Evolutionary conservation across 805 yeast genomes (phyloP), one percentile per base, ranked within the genome.

Genomic region (Metschnikowia henanensis): DNA sequence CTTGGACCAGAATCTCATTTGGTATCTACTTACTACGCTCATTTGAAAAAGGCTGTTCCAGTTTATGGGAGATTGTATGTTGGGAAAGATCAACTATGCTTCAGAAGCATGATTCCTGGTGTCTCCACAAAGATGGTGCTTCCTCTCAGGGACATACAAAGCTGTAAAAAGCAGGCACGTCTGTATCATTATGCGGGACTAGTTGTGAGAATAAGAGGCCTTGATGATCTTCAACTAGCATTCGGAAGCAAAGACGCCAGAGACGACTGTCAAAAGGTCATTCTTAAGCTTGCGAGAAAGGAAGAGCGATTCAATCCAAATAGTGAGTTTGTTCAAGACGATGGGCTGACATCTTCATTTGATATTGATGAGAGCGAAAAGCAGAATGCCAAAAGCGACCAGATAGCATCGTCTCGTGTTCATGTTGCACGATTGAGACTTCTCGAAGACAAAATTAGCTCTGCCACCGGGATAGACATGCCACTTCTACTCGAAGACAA

Each of bases 31-130:
- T 92, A 88, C 57, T 83, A 78, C 56, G 73, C 84, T 1, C 82
- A 87, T 62, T 57, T 89, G 15, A 83, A 79, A 50, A 76, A 86
- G 51, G 77, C 85, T 10, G 66, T 88, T 16, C 96, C 96, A 1
- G 68, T 82, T 1, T 90, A 87, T 63, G 98, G 98, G 1, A 87
- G 87, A 54, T 57, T 91, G 2, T 89, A 89, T 60, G 54, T 92
- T 10, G 87, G 95, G 0, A 68, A 75, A 16, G 73, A 72, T 23
- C 79, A 76, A 43, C 59, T 92, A n/a, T 91, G 96, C 50, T 92
- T 86, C 64, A 71, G 94, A 47, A 83, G 95, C 29, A 68, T 88
- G 29, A 57, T 88, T 3, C 95, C 95, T 0, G 94, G 95, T 0
- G 73, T 85, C 0, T 76, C 78, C 29, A 85, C 95, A 1, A 79